Evolutionary conservation across 192 early-diverging fungal genomes (phyloP).

Genomic region (Oehlia diaphana): DNA sequence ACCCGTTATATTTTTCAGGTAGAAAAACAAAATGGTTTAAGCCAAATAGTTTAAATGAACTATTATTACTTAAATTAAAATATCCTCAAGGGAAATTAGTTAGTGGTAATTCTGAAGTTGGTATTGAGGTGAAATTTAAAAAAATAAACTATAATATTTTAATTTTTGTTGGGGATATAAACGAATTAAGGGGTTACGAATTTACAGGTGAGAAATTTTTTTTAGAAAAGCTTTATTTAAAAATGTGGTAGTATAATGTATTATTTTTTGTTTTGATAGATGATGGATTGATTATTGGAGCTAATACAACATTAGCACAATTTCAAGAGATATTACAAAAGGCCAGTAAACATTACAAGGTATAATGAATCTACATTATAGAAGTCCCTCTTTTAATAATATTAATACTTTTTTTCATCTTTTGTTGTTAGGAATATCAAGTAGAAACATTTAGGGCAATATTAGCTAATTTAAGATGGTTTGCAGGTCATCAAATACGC

Average conservation of each 20-base stretch:
- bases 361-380: neutral
- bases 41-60: conserved; percentile 50
- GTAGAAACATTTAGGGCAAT: conserved; percentile 65
- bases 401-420: neutral
- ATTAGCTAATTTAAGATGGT: conserved; percentile 72
- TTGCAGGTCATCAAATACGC: conserved; percentile 84
- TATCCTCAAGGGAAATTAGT: conserved; percentile 75
- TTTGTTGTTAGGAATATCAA: conserved; percentile 29
- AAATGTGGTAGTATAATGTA: neutral
- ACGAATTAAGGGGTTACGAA: conserved; percentile 59
- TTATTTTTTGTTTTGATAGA: neutral
- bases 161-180: conserved; percentile 68
- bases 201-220: conserved; percentile 23
- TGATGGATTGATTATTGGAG: conserved; percentile 60
- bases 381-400: neutral
- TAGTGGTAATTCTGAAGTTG: conserved; percentile 81
- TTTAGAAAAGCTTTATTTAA: no score
- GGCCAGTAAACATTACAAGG: conserved; percentile 35
- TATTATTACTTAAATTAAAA: conserved; percentile 52
- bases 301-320: conserved; percentile 63
- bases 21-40: conserved; percentile 60
- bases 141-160: conserved; percentile 60
- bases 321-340: conserved; percentile 55
- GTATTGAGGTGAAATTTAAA: conserved; percentile 80
- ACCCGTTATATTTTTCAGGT: conserved; percentile 52